Conservation (phyloP, 2,329 filamentous ascomycete species). For the Bipolaris gigantea region DNA sequence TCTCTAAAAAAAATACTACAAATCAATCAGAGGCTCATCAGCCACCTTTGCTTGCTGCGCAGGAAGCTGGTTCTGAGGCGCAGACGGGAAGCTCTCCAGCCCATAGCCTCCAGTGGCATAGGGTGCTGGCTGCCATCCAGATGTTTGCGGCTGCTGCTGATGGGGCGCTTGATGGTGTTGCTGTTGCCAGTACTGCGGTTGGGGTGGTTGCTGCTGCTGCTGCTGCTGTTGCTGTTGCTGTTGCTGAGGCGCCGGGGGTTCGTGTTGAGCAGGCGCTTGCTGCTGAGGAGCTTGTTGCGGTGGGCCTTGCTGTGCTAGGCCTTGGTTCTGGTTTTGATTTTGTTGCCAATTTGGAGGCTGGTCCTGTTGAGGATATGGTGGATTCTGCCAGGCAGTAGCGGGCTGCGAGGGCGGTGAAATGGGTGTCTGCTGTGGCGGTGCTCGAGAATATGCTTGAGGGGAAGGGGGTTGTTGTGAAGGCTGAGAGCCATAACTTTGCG, state of each 20-base stretch:
- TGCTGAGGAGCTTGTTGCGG: conserved; percentile 28
- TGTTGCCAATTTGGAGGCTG: conserved; percentile 30
- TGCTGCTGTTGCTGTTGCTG: conserved; percentile 19
- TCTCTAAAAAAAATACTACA: too few species aligned
- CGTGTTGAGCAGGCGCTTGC: conserved; percentile 22
- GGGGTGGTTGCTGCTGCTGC: conserved; percentile 6
- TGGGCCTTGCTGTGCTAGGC: conserved; percentile 16
- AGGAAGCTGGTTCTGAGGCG: conserved; percentile 60
- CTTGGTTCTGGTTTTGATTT: conserved; percentile 6
- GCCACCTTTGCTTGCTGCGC: conserved; percentile 55
- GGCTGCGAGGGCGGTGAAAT: conserved; percentile 38
- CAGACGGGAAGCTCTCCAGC: conserved; percentile 62
- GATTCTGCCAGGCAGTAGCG: conserved; percentile 34
- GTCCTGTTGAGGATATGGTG: conserved; percentile 38
- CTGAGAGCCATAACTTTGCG: conserved; percentile 37
- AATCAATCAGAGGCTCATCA: conserved; percentile 80
- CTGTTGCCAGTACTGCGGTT: conserved; percentile 18
- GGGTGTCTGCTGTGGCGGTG: conserved; percentile 31
- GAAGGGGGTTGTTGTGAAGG: conserved; percentile 40
- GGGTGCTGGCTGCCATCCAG: conserved; percentile 41
- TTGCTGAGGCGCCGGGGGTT: conserved; percentile 21
- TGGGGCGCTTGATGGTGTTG: conserved; percentile 39
- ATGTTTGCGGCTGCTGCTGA: conserved; percentile 36
- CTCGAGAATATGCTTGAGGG: conserved; percentile 38
- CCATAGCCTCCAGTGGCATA: conserved; percentile 47